Percentiles rank a stretch among this genome's conserved stretches.
phyloP scores from a whole-genome alignment of 116 monocot species.

The Cymodocea nodosa region DNA sequence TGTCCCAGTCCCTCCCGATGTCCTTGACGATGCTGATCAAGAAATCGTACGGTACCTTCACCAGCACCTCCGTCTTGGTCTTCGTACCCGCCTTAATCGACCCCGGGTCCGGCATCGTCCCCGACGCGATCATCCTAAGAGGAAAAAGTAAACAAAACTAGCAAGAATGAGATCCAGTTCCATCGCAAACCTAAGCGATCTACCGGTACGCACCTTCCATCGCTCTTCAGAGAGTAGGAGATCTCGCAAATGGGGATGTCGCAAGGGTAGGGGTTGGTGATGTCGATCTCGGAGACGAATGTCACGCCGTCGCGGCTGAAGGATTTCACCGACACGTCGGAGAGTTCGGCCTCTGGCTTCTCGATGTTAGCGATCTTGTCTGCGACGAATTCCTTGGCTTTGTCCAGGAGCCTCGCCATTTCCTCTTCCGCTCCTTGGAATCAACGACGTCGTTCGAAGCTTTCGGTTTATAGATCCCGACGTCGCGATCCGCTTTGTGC shows the following conservation, averaged over 20 bases:
- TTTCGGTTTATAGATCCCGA: no score
- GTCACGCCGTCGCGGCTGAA: conserved; percentile 27
- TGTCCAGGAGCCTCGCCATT: conserved; percentile 26
- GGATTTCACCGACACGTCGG: conserved; percentile 33
- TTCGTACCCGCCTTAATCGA: conserved; percentile 39
- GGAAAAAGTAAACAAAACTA: not conserved
- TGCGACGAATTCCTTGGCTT: conserved; percentile 60
- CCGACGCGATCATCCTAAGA: conserved; percentile 57
- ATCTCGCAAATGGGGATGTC: conserved; percentile 73
- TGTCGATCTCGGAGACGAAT: conserved; percentile 35
- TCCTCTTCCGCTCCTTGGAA: not conserved
- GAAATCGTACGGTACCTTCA: conserved; percentile 81
- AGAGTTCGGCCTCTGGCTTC: conserved; percentile 64
- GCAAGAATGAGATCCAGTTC: not conserved
- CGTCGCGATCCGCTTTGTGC: no score
- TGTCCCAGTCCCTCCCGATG: conserved; percentile 78
- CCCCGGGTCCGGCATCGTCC: conserved; percentile 71
- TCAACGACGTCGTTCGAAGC: no score
- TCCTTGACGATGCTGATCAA: conserved; percentile 63
- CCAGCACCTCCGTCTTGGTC: conserved; percentile 57
- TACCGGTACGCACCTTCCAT: conserved; percentile 18
- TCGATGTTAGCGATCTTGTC: conserved; percentile 62
- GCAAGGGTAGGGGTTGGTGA: conserved; percentile 71
- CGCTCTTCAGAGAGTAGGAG: conserved; percentile 63
- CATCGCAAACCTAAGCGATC: not conserved